Conservation (phyloP, 2,329 filamentous ascomycete species). For the Mycosphaerella sp. region DNA sequence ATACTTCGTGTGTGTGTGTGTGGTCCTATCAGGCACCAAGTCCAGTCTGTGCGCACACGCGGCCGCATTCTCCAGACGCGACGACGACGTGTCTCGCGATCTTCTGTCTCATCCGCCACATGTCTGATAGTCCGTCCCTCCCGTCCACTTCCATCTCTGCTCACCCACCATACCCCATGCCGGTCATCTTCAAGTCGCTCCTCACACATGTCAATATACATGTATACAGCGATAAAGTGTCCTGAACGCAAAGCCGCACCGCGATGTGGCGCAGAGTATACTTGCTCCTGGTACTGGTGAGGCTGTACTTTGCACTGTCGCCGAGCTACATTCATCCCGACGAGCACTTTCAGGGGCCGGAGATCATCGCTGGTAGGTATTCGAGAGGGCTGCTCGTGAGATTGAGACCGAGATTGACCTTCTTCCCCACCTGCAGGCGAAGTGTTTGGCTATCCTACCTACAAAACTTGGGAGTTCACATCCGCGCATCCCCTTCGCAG, state of each 20-base stretch:
- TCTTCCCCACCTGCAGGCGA: constrained; percentile 61
- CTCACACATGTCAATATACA: constrained; percentile 1
- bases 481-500: constrained; percentile 83
- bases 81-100: constrained; percentile 1
- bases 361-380: constrained; percentile 78
- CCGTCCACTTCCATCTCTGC: not conserved
- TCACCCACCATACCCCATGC: constrained; percentile 1
- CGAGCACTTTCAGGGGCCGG: constrained; percentile 97
- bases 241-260: not conserved
- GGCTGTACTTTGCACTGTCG: constrained; percentile 88
- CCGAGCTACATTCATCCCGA: constrained; percentile 97
- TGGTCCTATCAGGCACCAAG: not conserved
- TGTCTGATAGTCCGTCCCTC: not conserved
- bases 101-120: not conserved
- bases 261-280: constrained; percentile 82
- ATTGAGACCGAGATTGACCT: not conserved
- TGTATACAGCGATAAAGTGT: not conserved
- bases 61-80: not conserved
- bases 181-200: constrained; percentile 4
- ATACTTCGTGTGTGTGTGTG: too few species aligned
- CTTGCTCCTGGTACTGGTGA: constrained; percentile 73
- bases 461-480: constrained; percentile 94
- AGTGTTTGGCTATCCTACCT: constrained; percentile 86
- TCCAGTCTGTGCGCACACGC: not conserved
- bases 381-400: not conserved